Base-by-base conservation (phyloP, 1,139 yeast species). In the Pichia inconspicua region DNA sequence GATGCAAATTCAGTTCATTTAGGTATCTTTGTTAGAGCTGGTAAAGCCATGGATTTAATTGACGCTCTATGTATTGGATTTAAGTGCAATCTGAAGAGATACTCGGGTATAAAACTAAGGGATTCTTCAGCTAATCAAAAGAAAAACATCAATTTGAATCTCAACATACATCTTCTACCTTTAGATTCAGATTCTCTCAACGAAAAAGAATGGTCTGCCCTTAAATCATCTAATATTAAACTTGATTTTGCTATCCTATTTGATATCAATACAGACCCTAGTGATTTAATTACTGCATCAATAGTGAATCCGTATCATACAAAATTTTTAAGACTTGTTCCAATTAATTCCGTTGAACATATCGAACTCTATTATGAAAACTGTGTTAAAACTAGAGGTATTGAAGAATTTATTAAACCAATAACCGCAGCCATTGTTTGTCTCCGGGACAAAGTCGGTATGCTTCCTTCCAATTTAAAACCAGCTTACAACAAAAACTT, bases 361-460 rank as follows among this genome's bases (percentile, higher is more conserved):
- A 78, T 83, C 53, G 78, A 50, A 40, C 39, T 42, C 31, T 32
- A 66, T 64, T 64, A 55, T 57, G 48, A 61, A 58, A 31, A 59
- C 58, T 32, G 59, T 61, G 25, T 66, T 72, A 48, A 60, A 61
- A 11, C 65, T 51, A 50, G 55, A 68, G 25, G 42, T 17, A 15
- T 45, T 10, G 48, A 48, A 19, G 72, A 74, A 27, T 78, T 78
- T 58, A 67, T 86, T 46, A 83, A 80, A 55, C 78, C 78, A 42
- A 78, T 85, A 19, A 80, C 90, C 2, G 87, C 96, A 0, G 88
- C 95, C 1, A 76, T 85, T 15, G 96, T 89, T 4, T 88, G 90
- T 42, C 66, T 88, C 47, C 70, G 96, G 58, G 95, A 84, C 57
- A 75, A 81, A 52, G 88, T 85, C n/a, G 97, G 97, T 6, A 75